Percentiles rank a stretch among this genome's conserved stretches.
phyloP scores from a whole-genome alignment of 345 rosid genomes.

The Populus davidiana region DNA sequence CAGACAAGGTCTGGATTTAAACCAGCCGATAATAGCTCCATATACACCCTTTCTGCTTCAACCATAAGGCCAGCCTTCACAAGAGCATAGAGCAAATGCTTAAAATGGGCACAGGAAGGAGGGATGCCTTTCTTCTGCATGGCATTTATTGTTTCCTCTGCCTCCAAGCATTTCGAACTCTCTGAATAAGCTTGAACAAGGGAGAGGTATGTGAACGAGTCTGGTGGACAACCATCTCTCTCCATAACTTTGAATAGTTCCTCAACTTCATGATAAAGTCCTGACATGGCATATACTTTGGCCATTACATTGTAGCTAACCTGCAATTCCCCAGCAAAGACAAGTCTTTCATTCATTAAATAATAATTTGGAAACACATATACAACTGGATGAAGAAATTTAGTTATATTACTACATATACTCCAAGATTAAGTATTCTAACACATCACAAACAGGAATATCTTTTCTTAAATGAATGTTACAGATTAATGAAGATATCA shows the following conservation, averaged over 20 bases:
- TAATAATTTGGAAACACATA: conserved; percentile 1
- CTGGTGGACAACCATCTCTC: conserved; percentile 45
- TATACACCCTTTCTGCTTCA: conserved; percentile 59
- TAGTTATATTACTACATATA: not conserved
- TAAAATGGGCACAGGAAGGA: conserved; percentile 53
- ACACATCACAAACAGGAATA: not conserved
- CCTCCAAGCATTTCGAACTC: conserved; percentile 50
- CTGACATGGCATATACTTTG: conserved; percentile 43
- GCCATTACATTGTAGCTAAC: conserved; percentile 70
- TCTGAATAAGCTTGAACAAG: conserved; percentile 54
- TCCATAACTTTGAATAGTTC: conserved; percentile 57
- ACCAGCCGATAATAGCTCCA: conserved; percentile 35
- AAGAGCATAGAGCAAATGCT: conserved; percentile 47
- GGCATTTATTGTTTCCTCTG: conserved; percentile 49
- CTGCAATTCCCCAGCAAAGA: conserved; percentile 40
- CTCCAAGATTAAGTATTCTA: not conserved
- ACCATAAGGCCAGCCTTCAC: conserved; percentile 51
- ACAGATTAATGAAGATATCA: not conserved
- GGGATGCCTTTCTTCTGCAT: conserved; percentile 52
- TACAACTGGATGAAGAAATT: not conserved
- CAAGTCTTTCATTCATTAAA: not conserved
- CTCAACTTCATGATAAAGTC: conserved; percentile 47
- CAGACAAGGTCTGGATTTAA: conserved; percentile 51
- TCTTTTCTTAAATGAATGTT: not conserved
- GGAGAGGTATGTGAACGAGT: conserved; percentile 51